Evolutionary conservation across 164 flowering plant species (phyloP), one percentile per base, ranked within the genome.

Genomic region (Amborella trichopoda): DNA sequence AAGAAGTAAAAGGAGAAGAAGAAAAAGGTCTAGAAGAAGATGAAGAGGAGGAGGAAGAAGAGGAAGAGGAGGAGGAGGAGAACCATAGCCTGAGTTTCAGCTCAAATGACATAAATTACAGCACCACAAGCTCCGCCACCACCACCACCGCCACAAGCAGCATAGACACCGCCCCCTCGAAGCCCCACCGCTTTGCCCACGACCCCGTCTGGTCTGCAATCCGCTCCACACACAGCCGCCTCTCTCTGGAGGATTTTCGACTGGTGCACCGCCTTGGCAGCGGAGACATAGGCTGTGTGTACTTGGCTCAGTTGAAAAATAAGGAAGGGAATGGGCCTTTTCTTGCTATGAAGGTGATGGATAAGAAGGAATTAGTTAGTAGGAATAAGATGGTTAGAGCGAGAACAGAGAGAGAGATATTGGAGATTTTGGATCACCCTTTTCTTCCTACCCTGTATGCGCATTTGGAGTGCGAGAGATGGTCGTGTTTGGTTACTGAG

Each of bases 211-310:
- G 69, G 74, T 66, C 54, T 20, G 68, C 63, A 9, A 50, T 72
- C 44, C 50, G 54, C 22, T 51, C 65, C n/a, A 46, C 60, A 9
- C 54, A 56, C 44, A 34, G 48, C 40, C 23, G 46, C 20, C 65
- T 68, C 51, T 53, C 62, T n/a, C 46, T 81, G 56, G 9, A 52
- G 25, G 83, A 84, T 61, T 55, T 84, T 34, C 69, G 74, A 20
- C 71, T 85, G 60, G 50, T 85, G 23, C 75, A 59, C 46, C 65
- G 78, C 16, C 74, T 87, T 14, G 94, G 96, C 3, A 43, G 77
- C 58, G 94, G 90, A 18, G 94, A 87, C 68, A 81, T 83, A 28
- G 90, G 94, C n/a, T 62, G 73, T 54, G 94, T 87, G 0, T 87
- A 76, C 69, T 64, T 86, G 4, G 74, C 75, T 9, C 77, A 76